Conservation (phyloP, 345 rosid genomes). For the Gossypium turneri region DNA sequence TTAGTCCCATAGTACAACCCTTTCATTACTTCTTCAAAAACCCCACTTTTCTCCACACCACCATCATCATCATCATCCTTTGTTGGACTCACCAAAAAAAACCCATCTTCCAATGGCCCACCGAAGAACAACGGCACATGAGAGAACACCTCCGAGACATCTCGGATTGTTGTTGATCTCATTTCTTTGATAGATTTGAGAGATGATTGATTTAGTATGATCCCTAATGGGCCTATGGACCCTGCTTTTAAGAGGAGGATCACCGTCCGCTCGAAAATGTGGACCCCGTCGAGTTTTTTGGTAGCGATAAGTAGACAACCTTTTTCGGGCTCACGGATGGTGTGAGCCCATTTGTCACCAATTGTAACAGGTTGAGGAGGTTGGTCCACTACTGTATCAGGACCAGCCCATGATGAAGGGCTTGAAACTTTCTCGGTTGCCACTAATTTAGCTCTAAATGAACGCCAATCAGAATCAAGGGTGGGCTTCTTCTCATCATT, state of each 20-base stretch:
- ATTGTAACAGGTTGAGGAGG: conserved; percentile 26
- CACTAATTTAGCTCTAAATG: conserved; percentile 74
- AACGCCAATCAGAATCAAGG: conserved; percentile 59
- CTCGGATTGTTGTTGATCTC: conserved; percentile 39
- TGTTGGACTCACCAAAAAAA: conserved; percentile 61
- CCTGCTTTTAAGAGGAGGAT: conserved; percentile 69
- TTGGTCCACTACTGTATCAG: conserved; percentile 29
- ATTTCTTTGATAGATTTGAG: conserved; percentile 77
- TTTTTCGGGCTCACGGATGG: conserved; percentile 65
- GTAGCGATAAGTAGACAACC: conserved; percentile 87
- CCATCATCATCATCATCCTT: conserved; percentile 4
- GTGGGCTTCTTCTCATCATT: conserved; percentile 34
- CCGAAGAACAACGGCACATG: conserved; percentile 77
- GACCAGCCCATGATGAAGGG: conserved; percentile 33
- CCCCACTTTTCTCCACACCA: conserved; percentile 35
- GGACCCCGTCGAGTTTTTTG: conserved; percentile 82
- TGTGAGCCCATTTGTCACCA: conserved; percentile 81
- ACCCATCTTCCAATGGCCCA: conserved; percentile 76
- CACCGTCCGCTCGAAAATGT: conserved; percentile 80
- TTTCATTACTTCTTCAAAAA: conserved; percentile 64
- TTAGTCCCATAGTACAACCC: conserved; percentile 76
- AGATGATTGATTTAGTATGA: conserved; percentile 85
- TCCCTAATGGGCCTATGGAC: conserved; percentile 67
- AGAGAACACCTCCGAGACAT: conserved; percentile 54
- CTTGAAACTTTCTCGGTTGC: conserved; percentile 41